Base-by-base conservation (phyloP, 371 early-diverging fungal genomes). In the Syncephalis fuscata region DNA sequence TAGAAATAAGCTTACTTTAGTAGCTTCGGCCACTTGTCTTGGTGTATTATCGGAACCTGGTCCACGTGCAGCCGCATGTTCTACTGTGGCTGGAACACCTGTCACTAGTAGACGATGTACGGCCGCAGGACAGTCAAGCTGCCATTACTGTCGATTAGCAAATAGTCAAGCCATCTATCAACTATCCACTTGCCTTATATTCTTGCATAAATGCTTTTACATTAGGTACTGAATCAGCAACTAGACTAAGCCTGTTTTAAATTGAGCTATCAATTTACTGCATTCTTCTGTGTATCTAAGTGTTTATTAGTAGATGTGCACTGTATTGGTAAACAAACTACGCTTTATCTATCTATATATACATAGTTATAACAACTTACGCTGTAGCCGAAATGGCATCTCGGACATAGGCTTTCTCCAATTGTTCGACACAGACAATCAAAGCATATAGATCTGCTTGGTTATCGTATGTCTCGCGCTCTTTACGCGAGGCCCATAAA, bases 401-500 rank as follows among this genome's bases (percentile, higher is more conserved):
- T 37, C 91, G 72, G 45, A 93, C 83, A 58, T 91, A 95, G 0
- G 94, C 92, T 51, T 82, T 77, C 58, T 95, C 96, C 19, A 95
- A 63, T 45, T 88, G 85, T 53, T 95, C 93, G 52, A 87, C 74
- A 8, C 83, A 72, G 11, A 92, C 76, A 19, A 95, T 76, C 39
- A 95, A 88, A 4, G 88, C 73, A 63, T 85, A 95, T 14, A 95
- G 63, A 49, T 93, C 92, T 1, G 92, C 92, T 75, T 84, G 73
- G 55, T 84, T 87, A 48, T 95, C 94, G 61, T 81, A 88, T 48
- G 71, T 78, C 52, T 91, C 92, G 51, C 93, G 71, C 44, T 95
- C 93, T 25, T 80, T 74, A 49, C 24, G 32, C 32, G 32, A 32
- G 4, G 32, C 4, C 32, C 32, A 32, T 32, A 32, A 11, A 32